phyloP scores from a whole-genome alignment of 169 alveolate genomes.

The Amoebophrya sp. region DNA sequence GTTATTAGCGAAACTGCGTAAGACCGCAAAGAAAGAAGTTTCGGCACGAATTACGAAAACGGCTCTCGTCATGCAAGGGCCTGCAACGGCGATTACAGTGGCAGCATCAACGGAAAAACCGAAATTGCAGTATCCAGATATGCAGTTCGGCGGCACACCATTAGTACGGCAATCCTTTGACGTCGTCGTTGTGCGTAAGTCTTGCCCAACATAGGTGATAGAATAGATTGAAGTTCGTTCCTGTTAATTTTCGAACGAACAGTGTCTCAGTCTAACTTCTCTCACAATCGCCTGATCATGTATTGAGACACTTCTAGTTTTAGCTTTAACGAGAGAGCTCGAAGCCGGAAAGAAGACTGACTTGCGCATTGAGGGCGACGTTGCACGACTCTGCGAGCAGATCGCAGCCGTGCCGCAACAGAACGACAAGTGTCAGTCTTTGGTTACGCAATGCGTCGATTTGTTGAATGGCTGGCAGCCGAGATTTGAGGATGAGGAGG shows the following conservation, averaged over 20 bases:
- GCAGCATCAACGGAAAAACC: neutral
- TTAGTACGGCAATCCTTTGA: too few species aligned
- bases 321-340: too few species aligned
- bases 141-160: neutral
- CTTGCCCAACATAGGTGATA: too few species aligned
- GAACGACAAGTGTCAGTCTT: conserved; percentile 35
- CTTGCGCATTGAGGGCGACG: neutral
- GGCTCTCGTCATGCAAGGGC: neutral
- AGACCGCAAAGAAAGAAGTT: neutral
- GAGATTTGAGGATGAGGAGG: conserved; percentile 34
- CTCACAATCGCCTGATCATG: too few species aligned
- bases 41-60: neutral
- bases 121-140: neutral
- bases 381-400: neutral
- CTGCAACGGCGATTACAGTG: neutral
- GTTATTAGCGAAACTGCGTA: neutral
- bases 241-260: too few species aligned
- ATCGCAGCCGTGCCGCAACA: neutral
- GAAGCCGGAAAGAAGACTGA: neutral
- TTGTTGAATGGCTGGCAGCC: conserved; percentile 38
- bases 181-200: too few species aligned
- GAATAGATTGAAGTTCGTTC: too few species aligned
- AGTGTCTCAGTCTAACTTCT: too few species aligned
- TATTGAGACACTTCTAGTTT: too few species aligned
- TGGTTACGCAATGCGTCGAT: conserved; percentile 32